Base-by-base conservation (phyloP, 495 filamentous ascomycete species). In the Lepidopterella palustris region DNA sequence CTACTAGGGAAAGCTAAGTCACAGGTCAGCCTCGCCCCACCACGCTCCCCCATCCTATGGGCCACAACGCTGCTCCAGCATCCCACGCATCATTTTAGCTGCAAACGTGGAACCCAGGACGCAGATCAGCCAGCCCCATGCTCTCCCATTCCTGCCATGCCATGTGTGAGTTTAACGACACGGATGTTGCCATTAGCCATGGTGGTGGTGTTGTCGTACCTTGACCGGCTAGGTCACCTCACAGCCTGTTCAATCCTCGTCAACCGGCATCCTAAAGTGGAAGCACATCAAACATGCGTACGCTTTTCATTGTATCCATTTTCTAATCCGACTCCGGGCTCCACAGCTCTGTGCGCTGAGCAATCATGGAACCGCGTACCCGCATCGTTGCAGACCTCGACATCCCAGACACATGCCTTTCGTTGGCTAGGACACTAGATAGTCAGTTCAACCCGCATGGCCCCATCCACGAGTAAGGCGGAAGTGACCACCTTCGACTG, bases 191-290 rank as follows among this genome's bases (percentile, higher is more conserved):
- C 45, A 26, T 9, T 3, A 4, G 45, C 45, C 20, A 49, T 49
- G 45, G 20, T 21, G 13, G 11, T 9, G 47, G 5, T 27, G 21
- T 25, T 15, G 23, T 27, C 21, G n/a, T n/a, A n/a, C n/a, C n/a
- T n/a, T n/a, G n/a, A n/a, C 21, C 20, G 21, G 21, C 24, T 24
- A 27, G 47, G 8, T 27, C 47, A 25, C 5, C 15, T 25, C 21
- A 1, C 47, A 11, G 23, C 18, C 47, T 25, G 1, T 24, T 25
- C 47, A 24, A 50, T 27, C 45, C 24, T 49, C 25, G 47, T 63
- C 57, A 42, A 52, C 57, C 62, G n/a, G 31, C 59, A 60, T 54
- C 60, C 57, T 25, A 57, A 63, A 57, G 27, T n/a, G 57, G 60
- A 39, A 32, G 27, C 32, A 52, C 50, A 56, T 67, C 60, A 66